Evolutionary conservation across 768 basidiomycete genomes (phyloP), one percentile per base, ranked within the genome.

Genomic region (Lentinula lateritia): DNA sequence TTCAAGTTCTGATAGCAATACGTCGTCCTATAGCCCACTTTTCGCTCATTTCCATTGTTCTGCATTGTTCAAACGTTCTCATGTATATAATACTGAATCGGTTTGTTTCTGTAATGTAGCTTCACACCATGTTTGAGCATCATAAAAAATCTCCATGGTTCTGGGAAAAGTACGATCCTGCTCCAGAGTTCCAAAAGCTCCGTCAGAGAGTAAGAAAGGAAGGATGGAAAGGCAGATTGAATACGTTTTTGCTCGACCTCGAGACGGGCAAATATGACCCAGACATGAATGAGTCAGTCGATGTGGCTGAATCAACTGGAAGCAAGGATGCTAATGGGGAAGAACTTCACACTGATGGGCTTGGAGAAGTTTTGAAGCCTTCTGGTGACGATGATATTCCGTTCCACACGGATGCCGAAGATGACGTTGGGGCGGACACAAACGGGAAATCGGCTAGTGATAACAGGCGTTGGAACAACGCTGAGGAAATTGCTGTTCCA

Each of bases 61-160:
- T 58, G 67, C 65, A 63, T 65, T 64, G 43, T 20, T 53, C 20
- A 5, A 38, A 4, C 36, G 57, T 41, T 46, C 39, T 39, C 7
- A 16, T 50, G 5, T 50, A 34, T 28, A 28, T 38, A 35, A 48
- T 58, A 43, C 35, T 62, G 52, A 39, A 54, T 61, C 64, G 64
- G 70, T 69, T 69, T 72, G 62, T 58, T 64, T 56, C 66, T 74
- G 73, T 77, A 75, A 76, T 81, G 72, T 82, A 98, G 95, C 86
- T 96, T 70, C 92, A 93, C 79, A 90, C 90, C 61, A 90, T 98
- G 83, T 97, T 93, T 82, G 90, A 97, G 38, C 90, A 93, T 75
- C 95, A 98, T 78, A 85, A 88, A 75, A 89, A 90, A 70, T 93
- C 92, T n/a, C 89, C 93, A 13, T 98, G 95, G 95, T 98, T 97